These are phyloP conservation scores for Colletotrichum zoysiae DNA, from an alignment of 2,329 filamentous ascomycete species.

Conservation along the genomic window DNA sequence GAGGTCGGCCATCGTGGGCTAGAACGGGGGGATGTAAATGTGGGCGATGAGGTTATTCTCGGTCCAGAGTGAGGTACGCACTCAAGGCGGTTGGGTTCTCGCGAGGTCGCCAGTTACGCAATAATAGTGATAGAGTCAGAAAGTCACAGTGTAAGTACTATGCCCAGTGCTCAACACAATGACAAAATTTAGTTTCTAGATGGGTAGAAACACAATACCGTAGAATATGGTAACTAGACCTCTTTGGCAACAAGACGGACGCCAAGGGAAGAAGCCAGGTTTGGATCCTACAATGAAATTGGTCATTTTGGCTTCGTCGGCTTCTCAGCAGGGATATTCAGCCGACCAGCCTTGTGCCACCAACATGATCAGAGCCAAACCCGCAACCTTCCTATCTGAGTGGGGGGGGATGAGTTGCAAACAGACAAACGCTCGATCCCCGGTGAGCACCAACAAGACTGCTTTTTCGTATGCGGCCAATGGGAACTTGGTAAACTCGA, in stretches of 20 bases:
- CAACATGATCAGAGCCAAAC: neutral
- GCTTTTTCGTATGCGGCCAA: neutral
- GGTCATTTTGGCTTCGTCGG: neutral
- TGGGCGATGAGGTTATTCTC: neutral
- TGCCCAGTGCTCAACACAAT: too few species aligned
- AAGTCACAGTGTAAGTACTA: too few species aligned
- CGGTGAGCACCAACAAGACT: neutral
- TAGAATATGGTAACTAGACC: too few species aligned
- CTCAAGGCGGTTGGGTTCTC: too few species aligned
- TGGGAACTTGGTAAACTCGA: neutral
- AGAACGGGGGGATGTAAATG: neutral
- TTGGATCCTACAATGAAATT: too few species aligned
- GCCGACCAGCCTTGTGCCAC: neutral
- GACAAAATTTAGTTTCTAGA: too few species aligned
- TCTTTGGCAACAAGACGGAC: neutral
- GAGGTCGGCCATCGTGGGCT: constrained; percentile 25
- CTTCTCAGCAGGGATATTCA: neutral
- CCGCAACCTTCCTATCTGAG: neutral
- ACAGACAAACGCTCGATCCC: too few species aligned
- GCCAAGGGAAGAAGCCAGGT: neutral
- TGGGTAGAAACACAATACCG: too few species aligned
- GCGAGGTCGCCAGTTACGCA: too few species aligned
- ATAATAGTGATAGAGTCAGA: too few species aligned
- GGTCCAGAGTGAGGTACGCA: neutral
- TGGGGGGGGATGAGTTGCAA: neutral